Evolutionary conservation across 2,329 filamentous ascomycete genomes (phyloP), one percentile per base, ranked within the genome.

Genomic region (Pseudocercospora fijiensis): DNA sequence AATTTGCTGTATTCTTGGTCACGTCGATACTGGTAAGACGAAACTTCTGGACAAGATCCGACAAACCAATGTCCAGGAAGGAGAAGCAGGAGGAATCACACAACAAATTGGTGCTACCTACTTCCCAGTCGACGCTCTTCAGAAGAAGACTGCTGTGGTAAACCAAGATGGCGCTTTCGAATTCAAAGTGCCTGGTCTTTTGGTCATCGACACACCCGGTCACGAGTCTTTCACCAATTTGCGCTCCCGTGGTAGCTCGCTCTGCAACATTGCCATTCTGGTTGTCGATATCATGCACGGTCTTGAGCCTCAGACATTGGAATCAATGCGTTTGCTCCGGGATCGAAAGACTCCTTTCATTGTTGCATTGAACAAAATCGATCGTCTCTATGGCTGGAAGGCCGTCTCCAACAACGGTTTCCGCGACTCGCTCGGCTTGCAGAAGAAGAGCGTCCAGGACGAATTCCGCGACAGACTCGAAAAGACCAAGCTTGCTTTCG

Each of bases 261-360:
- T 99, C 64, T 99, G 96, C 80, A 99, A 99, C 83, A 99, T 99
- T 80, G 95, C 95, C 73, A 99, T 99, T 76, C 83, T 99, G 70
- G 96, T 99, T 47, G 94, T 99, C 71, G 95, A 99, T 83, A 99
- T 99, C 75, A 98, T 99, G 95, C 95, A 99, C 86, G 96, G 96
- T 76, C 86, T 99, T 53, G 95, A 99, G 80, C 94, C 90, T 18
- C 95, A 99, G 80, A 99, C 95, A 16, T 84, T 98, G 30, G 96
- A 99, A 80, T 99, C 95, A 1, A 98, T 99, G 92, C 90, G 88
- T 71, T 82, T 99, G 68, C 87, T 99, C 58, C 87, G 94, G 75
- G 94, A 97, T 73, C 87, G 92, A 73, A 96, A 95, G 81, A 99
- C 95, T 22, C 95, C 95, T 4, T 99, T 99, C 82, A 96, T 99